phyloP scores from a whole-genome alignment of 106 monocot species.

The Dioscorea alata region DNA sequence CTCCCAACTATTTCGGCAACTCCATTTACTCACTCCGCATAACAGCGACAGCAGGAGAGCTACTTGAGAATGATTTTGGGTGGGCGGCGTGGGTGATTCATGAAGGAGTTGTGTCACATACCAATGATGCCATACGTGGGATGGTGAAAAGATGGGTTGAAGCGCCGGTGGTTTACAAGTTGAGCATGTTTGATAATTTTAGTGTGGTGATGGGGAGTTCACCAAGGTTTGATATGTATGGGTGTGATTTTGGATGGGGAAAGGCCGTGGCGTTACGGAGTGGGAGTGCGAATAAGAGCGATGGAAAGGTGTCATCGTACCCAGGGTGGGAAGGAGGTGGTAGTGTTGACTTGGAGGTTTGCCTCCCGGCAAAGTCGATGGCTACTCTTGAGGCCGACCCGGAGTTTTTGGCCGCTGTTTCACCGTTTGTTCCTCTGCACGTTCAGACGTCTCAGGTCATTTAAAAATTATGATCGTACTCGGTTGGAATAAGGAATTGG shows the following conservation, averaged over 20 bases:
- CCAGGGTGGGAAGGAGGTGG: background rate
- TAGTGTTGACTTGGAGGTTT: too few species aligned
- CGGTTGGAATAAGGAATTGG: too few species aligned
- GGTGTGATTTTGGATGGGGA: constrained; percentile 25
- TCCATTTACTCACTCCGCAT: constrained; percentile 19
- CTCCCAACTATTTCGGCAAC: constrained; percentile 68
- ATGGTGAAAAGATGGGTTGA: constrained; percentile 10
- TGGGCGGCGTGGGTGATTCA: constrained; percentile 45
- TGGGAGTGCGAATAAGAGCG: constrained; percentile 18
- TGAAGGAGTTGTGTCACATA: constrained; percentile 21
- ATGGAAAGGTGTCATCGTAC: constrained; percentile 19
- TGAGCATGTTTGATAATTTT: background rate
- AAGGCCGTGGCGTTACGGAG: constrained; percentile 11
- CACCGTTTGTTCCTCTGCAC: too few species aligned
- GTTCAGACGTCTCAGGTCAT: too few species aligned
- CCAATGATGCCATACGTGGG: constrained; percentile 25
- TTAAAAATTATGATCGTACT: too few species aligned
- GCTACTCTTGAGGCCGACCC: too few species aligned
- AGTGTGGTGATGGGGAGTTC: constrained; percentile 22
- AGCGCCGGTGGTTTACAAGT: constrained; percentile 5
- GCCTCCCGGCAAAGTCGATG: too few species aligned
- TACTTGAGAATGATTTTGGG: constrained; percentile 33
- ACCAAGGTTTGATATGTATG: constrained; percentile 21
- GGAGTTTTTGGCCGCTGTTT: too few species aligned
- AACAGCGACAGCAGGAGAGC: constrained; percentile 37